Base-by-base conservation (phyloP, 495 filamentous ascomycete genomes). In the Aspergillus ellipticus region DNA sequence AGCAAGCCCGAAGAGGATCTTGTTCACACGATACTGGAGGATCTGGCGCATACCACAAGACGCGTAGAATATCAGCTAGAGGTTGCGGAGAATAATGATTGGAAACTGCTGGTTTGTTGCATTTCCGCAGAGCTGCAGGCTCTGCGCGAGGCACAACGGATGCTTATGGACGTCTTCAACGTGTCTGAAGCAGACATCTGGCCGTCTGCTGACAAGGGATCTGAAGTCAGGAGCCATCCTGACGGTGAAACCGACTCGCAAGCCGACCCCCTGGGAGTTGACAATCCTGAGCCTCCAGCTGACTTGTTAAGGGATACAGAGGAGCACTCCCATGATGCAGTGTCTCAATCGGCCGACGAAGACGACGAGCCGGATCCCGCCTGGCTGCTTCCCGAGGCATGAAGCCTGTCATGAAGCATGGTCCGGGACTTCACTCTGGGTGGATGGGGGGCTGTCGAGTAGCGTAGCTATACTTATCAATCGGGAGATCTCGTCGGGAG, bases 61-160 rank as follows among this genome's bases (percentile, higher is more conserved):
- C 56, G 56, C n/a, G 55, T 81, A 37, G 70, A 74, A 54, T 51
- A 61, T 0, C 65, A 74, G 39, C 49, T 81, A 56, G 66, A 72
- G 15, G 46, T 72, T 26, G 74, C 77, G n/a, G 72, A 79, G 33
- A 60, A 61, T 4, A 81, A 80, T 52, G 81, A 84, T 6, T 98
- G 94, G 94, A 97, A 89, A 39, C 71, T 97, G 22, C 76, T 98
- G 21, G 82, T 96, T 20, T 93, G 88, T 54, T 92, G 89, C 54
- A 85, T 97, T 55, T 88, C 91, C 4, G 90, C 94, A 1, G 94
- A 98, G 63, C 67, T 96, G 4, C 88, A 93, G 60, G 92, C 95
- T 7, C 83, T 96, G 51, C 77, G 71, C 49, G 85, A 92, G 62
- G 89, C 86, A 9, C 78, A 81, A 53, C 71, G 71, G 2, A 79